Evolutionary conservation across 208 protist genomes (phyloP).

Genomic region (Angomonas deanei): DNA sequence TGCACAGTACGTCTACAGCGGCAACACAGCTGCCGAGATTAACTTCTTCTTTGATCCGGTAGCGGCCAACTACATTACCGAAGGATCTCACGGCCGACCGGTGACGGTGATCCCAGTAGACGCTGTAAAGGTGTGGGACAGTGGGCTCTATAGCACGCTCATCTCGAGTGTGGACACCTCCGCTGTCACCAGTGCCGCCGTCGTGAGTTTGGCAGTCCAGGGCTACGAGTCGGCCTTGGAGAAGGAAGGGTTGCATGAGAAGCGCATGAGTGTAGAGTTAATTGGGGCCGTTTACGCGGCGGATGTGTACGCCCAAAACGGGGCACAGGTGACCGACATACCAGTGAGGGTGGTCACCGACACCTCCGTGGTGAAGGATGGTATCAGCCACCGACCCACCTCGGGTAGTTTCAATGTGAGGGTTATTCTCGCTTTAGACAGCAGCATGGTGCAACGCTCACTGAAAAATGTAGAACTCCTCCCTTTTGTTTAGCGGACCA

Average conservation of each 20-base stretch:
- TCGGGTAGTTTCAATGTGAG: slow-evolving; percentile 12
- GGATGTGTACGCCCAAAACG: slow-evolving; percentile 21
- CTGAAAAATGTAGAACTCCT: slow-evolving; percentile 23
- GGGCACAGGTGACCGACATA: slow-evolving; percentile 20
- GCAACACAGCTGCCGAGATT: slow-evolving; percentile 42
- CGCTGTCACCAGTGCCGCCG: slow-evolving; percentile 4
- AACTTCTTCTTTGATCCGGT: slow-evolving; percentile 66
- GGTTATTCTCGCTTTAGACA: slow-evolving; percentile 26
- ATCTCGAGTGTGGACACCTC: slow-evolving; percentile 6
- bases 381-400: slow-evolving; percentile 24
- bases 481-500: neutral
- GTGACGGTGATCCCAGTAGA: slow-evolving; percentile 57
- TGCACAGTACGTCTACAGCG: slow-evolving; percentile 31
- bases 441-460: neutral
- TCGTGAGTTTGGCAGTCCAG: slow-evolving; percentile 14
- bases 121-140: slow-evolving; percentile 27
- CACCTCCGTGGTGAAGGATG: slow-evolving; percentile 11
- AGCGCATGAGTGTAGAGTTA: slow-evolving; percentile 16
- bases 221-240: slow-evolving; percentile 33
- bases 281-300: slow-evolving; percentile 30
- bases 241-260: neutral
- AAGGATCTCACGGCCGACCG: slow-evolving; percentile 26
- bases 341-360: slow-evolving; percentile 27
- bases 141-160: slow-evolving; percentile 22
- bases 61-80: slow-evolving; percentile 50